Evolutionary conservation across 108 stramenopile species (phyloP).

Genomic region (Mediolabrus comicus): DNA sequence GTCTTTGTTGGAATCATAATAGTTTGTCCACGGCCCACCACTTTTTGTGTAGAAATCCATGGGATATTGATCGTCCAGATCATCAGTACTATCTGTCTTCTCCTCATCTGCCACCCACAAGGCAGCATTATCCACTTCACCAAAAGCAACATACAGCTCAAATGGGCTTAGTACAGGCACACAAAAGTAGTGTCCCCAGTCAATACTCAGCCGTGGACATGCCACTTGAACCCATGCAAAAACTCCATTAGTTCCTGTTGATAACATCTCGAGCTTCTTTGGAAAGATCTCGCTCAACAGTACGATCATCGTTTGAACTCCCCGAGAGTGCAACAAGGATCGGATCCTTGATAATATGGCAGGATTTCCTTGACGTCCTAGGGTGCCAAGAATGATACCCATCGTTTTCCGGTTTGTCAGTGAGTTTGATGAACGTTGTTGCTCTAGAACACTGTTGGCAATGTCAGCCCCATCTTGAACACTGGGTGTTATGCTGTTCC

Average conservation of each 20-base stretch:
- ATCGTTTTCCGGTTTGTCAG: slow-evolving; percentile 44
- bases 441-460: slow-evolving; percentile 21
- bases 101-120: slow-evolving; percentile 56
- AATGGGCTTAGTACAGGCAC: slow-evolving; percentile 90
- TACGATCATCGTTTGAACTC: slow-evolving; percentile 71
- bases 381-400: slow-evolving; percentile 94
- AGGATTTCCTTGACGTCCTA: slow-evolving; percentile 99
- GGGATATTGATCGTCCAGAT: slow-evolving; percentile 71
- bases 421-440: background rate
- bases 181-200: slow-evolving; percentile 93
- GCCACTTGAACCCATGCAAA: slow-evolving; percentile 97
- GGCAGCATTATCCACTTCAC: slow-evolving; percentile 58
- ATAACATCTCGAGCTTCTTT: slow-evolving; percentile 77
- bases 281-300: slow-evolving; percentile 93
- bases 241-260: slow-evolving; percentile 12
- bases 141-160: slow-evolving; percentile 89
- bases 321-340: slow-evolving; percentile 48
- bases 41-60: slow-evolving; percentile 96
- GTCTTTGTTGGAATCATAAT: slow-evolving; percentile 61
- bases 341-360: slow-evolving; percentile 81
- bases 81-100: slow-evolving; percentile 12
- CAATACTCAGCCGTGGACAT: slow-evolving; percentile 95
- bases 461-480: slow-evolving; percentile 6
- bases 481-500: background rate
- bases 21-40: slow-evolving; percentile 94